Conservation (phyloP, 345 rosid genomes). For the Bruguiera gymnorhiza region DNA sequence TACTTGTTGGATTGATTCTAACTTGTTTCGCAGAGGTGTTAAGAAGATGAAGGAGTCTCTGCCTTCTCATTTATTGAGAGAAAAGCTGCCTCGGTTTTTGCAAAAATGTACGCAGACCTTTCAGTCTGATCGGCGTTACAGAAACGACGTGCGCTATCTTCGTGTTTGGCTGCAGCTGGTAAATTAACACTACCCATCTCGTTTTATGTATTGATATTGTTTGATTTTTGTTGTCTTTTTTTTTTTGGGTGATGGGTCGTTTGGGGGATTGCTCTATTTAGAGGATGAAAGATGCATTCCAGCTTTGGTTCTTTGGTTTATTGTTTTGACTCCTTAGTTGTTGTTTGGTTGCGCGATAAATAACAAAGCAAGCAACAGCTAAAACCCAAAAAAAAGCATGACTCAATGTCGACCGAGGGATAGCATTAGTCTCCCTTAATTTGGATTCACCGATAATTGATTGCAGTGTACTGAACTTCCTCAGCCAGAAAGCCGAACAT, state of each 20-base stretch:
- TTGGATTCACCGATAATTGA: too few species aligned
- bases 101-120: slow-evolving; percentile 76
- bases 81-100: slow-evolving; percentile 85
- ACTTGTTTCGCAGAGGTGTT: slow-evolving; percentile 50
- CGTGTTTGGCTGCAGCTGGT: slow-evolving; percentile 96
- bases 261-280: not conserved
- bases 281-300: too few species aligned
- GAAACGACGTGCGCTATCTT: slow-evolving; percentile 73
- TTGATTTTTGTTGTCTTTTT: not conserved
- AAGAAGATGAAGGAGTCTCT: slow-evolving; percentile 67
- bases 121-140: slow-evolving; percentile 69
- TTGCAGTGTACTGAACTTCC: not conserved
- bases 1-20: not conserved
- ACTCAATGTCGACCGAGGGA: not conserved
- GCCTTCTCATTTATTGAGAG: slow-evolving; percentile 45
- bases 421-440: too few species aligned
- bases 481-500: not conserved
- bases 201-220: not conserved
- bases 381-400: not conserved
- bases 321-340: not conserved
- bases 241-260: not conserved
- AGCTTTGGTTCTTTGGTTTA: not conserved
- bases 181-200: slow-evolving; percentile 15
- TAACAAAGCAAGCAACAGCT: not conserved
- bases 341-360: not conserved